Evolutionary conservation across 83 land plant genomes (phyloP), one percentile per base, ranked within the genome.

Genomic region (Picea abies): DNA sequence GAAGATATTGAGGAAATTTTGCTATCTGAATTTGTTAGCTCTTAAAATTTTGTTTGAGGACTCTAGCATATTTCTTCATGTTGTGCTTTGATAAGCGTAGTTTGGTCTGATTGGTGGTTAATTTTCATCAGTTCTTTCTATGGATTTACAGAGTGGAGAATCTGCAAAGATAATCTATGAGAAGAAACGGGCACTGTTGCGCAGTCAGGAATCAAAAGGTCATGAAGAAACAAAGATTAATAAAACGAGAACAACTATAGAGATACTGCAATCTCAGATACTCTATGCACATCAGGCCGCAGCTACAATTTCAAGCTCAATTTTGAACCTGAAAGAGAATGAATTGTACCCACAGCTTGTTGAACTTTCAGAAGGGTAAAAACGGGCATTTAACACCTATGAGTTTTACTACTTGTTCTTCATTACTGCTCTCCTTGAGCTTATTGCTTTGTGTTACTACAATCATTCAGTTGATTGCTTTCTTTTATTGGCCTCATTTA

Each of bases 351-450:
- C n/a, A n/a, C n/a, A 88, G 80, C 84, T 94, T 61, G 41, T 88
- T 66, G 87, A 85, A 26, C 35, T 94, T 60, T 79, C 84, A 73
- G 82, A 88, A 0, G 92, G 93, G 96, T 94, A 94, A 83, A 49
- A 32, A 32, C 15, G 47, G 20, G 14, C 23, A 6, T 20, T 15
- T 47, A 32, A 47, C 25, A 63, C 17, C 23, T 17, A 17, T 58
- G 9, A 20, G 39, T 60, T 20, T 19, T 35, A 12, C n/a, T 47
- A 29, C 26, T 79, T 12, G 14, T 56, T 56, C 60, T 11, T 14
- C 14, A 29, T 56, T 56, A 11, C 3, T 56, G 60, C 14, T 56
- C 8, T 44, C 7, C 29, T 29, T 29, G 29, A 44, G 15, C 14
- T 56, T 52, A 11, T 1, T 56, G 60, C 60, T 56, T 12, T 56